A percentile compares a stretch with the other conserved stretches of the same genome.
Conservation (phyloP, 2,329 filamentous ascomycete genomes). For the Scedosporium minutisporum region DNA sequence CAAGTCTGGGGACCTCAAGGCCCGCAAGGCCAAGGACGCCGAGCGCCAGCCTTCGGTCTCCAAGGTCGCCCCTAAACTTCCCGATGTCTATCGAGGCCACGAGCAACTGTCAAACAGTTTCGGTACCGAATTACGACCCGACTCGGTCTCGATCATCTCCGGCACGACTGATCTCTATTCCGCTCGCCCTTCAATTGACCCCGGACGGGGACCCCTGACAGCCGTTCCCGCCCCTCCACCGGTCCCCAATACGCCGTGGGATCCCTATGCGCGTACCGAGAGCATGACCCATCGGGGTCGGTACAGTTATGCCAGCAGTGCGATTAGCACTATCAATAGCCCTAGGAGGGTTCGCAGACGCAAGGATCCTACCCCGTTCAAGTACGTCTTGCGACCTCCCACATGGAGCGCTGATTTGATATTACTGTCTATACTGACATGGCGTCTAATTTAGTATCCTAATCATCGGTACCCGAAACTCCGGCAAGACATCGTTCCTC, state of each 20-base stretch:
- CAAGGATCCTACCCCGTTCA: constrained; percentile 97
- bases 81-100: constrained; percentile 39
- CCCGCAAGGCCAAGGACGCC: constrained; percentile 51
- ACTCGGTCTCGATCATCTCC: constrained; percentile 51
- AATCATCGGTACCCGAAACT: constrained; percentile 75
- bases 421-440: constrained; percentile 1
- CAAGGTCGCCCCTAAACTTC: constrained; percentile 40
- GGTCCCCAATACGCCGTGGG: constrained; percentile 52
- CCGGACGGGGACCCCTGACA: constrained; percentile 28
- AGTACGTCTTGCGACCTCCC: constrained; percentile 53
- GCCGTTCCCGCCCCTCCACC: constrained; percentile 36
- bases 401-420: neutral
- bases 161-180: constrained; percentile 30
- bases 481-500: constrained; percentile 94
- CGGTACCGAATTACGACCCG: constrained; percentile 48
- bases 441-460: constrained; percentile 54
- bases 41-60: constrained; percentile 37
- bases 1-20: constrained; percentile 56
- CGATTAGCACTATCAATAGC: constrained; percentile 84
- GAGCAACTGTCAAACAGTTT: constrained; percentile 36
- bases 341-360: constrained; percentile 83
- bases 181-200: constrained; percentile 44
- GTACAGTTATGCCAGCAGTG: constrained; percentile 92
- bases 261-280: constrained; percentile 75
- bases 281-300: constrained; percentile 96